Percentiles rank a stretch among this genome's conserved stretches.
These are phyloP conservation scores for Plasmodium knowlesi DNA, from an alignment of 169 alveolate species.

Conservation along the genomic window DNA sequence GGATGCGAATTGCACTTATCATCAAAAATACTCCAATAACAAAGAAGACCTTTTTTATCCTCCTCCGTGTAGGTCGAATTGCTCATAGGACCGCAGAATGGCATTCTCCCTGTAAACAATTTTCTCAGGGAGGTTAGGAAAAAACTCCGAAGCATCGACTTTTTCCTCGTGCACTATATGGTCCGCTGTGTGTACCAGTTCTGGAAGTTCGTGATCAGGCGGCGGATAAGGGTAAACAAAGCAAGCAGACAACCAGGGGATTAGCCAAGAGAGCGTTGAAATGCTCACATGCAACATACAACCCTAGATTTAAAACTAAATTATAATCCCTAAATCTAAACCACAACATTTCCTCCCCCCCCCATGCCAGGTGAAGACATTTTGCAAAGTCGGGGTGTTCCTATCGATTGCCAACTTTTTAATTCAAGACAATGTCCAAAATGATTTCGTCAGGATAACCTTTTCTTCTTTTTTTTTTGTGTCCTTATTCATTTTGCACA, in stretches of 20 bases:
- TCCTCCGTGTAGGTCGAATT: conserved; percentile 32
- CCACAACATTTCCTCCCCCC: background rate
- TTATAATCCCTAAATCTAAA: no score
- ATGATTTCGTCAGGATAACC: conserved; percentile 43
- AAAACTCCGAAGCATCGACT: conserved; percentile 22
- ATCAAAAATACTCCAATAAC: background rate
- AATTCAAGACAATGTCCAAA: conserved; percentile 42
- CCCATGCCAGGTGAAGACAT: conserved; percentile 38
- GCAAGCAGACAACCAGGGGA: background rate
- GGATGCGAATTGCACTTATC: background rate
- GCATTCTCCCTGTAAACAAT: conserved; percentile 52
- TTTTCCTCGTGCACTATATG: conserved; percentile 22
- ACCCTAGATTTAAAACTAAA: no score
- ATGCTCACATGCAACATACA: background rate
- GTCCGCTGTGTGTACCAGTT: conserved; percentile 35
- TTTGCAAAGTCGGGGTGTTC: conserved; percentile 68
- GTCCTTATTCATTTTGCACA: conserved; percentile 29
- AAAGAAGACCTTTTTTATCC: background rate
- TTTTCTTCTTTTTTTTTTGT: conserved; percentile 41
- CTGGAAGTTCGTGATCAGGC: conserved; percentile 57
- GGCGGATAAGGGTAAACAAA: conserved; percentile 37
- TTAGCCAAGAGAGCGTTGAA: background rate
- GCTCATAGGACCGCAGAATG: conserved; percentile 33
- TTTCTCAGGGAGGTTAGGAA: conserved; percentile 20
- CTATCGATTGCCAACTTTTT: conserved; percentile 50